Conservation (phyloP, 192 early-diverging fungal genomes). For the Coemansia sp. region DNA sequence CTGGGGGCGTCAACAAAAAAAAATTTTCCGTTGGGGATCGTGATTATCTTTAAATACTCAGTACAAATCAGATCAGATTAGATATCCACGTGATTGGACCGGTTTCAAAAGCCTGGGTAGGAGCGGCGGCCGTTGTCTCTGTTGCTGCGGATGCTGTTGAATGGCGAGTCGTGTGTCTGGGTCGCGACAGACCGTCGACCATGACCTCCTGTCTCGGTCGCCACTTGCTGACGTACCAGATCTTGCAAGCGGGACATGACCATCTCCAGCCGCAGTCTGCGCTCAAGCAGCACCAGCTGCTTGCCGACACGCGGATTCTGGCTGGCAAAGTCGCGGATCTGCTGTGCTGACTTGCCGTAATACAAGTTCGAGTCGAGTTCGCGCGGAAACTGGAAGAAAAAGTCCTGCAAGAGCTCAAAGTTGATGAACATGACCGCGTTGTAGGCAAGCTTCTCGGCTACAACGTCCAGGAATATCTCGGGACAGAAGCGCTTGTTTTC, state of each 20-base stretch:
- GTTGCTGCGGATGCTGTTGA: slow-evolving; percentile 14
- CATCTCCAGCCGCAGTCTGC: slow-evolving; percentile 81
- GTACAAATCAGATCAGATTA: not conserved
- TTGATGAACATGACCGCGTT: slow-evolving; percentile 98
- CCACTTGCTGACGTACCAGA: slow-evolving; percentile 45
- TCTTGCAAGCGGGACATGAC: slow-evolving; percentile 62
- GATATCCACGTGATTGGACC: slow-evolving; percentile 9
- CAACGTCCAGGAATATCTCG: slow-evolving; percentile 88
- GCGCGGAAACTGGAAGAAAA: slow-evolving; percentile 96
- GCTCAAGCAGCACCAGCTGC: slow-evolving; percentile 88
- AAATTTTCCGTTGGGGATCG: slow-evolving; percentile 13
- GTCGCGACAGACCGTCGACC: not conserved
- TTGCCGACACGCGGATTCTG: slow-evolving; percentile 85
- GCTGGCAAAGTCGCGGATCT: slow-evolving; percentile 86
- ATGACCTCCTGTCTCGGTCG: slow-evolving; percentile 13
- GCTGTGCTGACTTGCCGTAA: slow-evolving; percentile 78
- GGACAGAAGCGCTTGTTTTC: slow-evolving; percentile 93
- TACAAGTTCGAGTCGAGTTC: slow-evolving; percentile 93
- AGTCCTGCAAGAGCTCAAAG: slow-evolving; percentile 96
- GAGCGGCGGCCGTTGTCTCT: slow-evolving; percentile 15
- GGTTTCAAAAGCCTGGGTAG: slow-evolving; percentile 27
- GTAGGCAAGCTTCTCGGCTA: slow-evolving; percentile 94
- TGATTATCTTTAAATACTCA: not conserved
- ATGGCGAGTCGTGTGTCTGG: slow-evolving; percentile 3
- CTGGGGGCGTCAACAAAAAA: not conserved